A percentile compares a stretch with the other conserved stretches of the same genome.
phyloP scores from a whole-genome alignment of 1,284 basidiomycete species.

The Malassezia obtusa region DNA sequence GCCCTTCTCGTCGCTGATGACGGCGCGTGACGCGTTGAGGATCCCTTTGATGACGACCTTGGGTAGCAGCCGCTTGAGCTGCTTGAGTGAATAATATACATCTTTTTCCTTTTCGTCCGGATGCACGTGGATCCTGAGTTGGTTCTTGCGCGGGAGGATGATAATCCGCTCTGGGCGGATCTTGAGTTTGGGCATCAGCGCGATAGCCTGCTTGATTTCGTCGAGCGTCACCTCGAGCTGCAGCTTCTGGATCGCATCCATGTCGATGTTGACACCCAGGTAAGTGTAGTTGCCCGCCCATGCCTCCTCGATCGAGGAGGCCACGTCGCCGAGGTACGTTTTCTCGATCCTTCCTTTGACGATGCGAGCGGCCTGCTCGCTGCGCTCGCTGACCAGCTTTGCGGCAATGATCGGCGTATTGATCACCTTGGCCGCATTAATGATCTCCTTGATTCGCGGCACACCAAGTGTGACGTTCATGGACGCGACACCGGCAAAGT shows the following conservation, averaged over 20 bases:
- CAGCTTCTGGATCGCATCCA: conserved; percentile 75
- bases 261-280: conserved; percentile 84
- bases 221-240: conserved; percentile 90
- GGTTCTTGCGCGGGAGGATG: conserved; percentile 55
- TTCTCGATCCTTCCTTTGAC: conserved; percentile 95
- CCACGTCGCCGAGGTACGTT: conserved; percentile 85
- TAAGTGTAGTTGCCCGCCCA: conserved; percentile 89
- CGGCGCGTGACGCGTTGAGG: conserved; percentile 35
- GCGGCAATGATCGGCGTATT: conserved; percentile 98
- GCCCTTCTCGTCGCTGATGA: conserved; percentile 46
- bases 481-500: conserved; percentile 98
- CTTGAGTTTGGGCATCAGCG: conserved; percentile 78
- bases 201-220: conserved; percentile 84
- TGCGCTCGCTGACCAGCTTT: conserved; percentile 64
- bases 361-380: conserved; percentile 80
- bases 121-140: conserved; percentile 65
- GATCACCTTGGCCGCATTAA: conserved; percentile 93
- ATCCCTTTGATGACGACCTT: conserved; percentile 46
- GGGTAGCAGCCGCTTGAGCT: conserved; percentile 41
- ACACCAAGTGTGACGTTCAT: conserved; percentile 99
- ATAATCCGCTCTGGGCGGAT: conserved; percentile 62
- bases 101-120: conserved; percentile 68
- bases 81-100: conserved; percentile 40
- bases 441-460: conserved; percentile 99
- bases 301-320: conserved; percentile 85